A percentile compares a stretch with the other conserved stretches of the same genome.
Evolutionary conservation across 331 rosid genomes (phyloP).

Genomic region (Phaseolus coccineus): DNA sequence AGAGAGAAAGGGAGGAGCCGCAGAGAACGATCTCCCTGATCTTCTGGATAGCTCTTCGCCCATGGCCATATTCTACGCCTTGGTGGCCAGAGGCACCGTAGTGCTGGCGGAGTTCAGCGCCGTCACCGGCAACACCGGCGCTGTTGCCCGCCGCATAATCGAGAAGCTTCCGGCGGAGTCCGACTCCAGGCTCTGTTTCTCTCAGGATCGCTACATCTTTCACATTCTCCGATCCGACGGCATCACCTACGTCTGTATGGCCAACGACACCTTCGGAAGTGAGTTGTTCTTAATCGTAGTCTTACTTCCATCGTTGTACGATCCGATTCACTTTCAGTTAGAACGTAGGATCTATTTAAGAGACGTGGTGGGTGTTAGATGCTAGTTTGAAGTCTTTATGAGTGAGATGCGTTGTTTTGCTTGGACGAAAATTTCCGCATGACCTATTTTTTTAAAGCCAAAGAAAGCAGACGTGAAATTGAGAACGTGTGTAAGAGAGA

Average conservation of each 20-base stretch:
- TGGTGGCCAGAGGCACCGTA: constrained; percentile 92
- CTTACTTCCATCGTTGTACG: background rate
- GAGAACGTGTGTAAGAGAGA: background rate
- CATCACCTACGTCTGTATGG: constrained; percentile 87
- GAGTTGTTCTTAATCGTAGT: constrained; percentile 37
- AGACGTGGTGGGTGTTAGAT: background rate
- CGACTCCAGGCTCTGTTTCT: constrained; percentile 93
- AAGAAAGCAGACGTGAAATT: background rate
- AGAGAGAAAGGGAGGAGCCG: constrained; percentile 14
- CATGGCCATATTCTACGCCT: constrained; percentile 96
- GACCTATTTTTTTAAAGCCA: background rate
- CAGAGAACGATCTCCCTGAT: constrained; percentile 24
- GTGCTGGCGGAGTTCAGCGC: constrained; percentile 97
- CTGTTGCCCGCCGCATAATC: constrained; percentile 87
- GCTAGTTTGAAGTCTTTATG: constrained; percentile 17
- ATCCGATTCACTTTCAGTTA: background rate
- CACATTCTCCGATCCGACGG: constrained; percentile 88
- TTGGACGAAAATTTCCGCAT: background rate
- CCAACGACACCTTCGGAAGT: constrained; percentile 96
- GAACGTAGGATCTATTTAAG: constrained; percentile 12
- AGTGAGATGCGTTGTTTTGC: constrained; percentile 18
- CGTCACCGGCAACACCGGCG: constrained; percentile 90
- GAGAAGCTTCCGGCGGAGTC: constrained; percentile 91
- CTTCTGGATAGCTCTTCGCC: constrained; percentile 24
- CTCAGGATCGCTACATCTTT: constrained; percentile 96